Percentiles rank a stretch among this genome's conserved stretches.
Evolutionary conservation across 1,284 basidiomycete genomes (phyloP).

Genomic region (Trametes versicolor): DNA sequence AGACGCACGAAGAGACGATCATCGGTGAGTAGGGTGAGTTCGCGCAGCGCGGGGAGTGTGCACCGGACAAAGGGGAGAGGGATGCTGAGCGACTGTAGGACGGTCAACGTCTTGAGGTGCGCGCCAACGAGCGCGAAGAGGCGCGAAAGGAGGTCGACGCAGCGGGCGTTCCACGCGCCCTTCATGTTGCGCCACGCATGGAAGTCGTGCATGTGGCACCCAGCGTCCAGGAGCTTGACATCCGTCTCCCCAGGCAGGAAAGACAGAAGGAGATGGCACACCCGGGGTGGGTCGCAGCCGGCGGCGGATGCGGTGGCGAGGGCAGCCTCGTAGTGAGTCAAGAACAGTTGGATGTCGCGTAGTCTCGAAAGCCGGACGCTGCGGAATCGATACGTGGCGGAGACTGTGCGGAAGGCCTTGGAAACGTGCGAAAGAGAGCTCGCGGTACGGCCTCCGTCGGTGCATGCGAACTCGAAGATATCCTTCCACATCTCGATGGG

Average conservation of each 20-base stretch:
- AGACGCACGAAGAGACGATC: slow-evolving; percentile 25
- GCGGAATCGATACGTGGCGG: slow-evolving; percentile 24
- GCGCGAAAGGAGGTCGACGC: slow-evolving; percentile 12
- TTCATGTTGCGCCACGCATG: slow-evolving; percentile 23
- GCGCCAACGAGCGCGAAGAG: slow-evolving; percentile 23
- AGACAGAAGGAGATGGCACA: slow-evolving; percentile 23
- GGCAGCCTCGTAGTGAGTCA: slow-evolving; percentile 7
- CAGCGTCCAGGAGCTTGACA: slow-evolving; percentile 17
- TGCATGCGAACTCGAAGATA: slow-evolving; percentile 26
- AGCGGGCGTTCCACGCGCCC: slow-evolving; percentile 25
- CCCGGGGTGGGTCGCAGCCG: slow-evolving; percentile 9
- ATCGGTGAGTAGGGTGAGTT: slow-evolving; percentile 22
- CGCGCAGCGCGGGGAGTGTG: slow-evolving; percentile 22
- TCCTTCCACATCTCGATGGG: slow-evolving; percentile 22
- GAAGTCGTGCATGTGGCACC: slow-evolving; percentile 26
- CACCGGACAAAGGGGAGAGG: slow-evolving; percentile 22
- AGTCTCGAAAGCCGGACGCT: slow-evolving; percentile 25
- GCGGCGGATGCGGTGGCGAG: slow-evolving; percentile 6
- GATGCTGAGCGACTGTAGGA: slow-evolving; percentile 20
- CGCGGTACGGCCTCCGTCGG: slow-evolving; percentile 25
- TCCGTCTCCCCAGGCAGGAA: slow-evolving; percentile 25
- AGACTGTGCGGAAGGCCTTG: slow-evolving; percentile 15
- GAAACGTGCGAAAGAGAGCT: slow-evolving; percentile 24
- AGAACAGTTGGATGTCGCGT: slow-evolving; percentile 17
- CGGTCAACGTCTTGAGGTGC: slow-evolving; percentile 23